A percentile compares a stretch with the other conserved stretches of the same genome.
Evolutionary conservation across 176 grass and related monocot species (phyloP).

Genomic region (Rhynchospora tenuis): DNA sequence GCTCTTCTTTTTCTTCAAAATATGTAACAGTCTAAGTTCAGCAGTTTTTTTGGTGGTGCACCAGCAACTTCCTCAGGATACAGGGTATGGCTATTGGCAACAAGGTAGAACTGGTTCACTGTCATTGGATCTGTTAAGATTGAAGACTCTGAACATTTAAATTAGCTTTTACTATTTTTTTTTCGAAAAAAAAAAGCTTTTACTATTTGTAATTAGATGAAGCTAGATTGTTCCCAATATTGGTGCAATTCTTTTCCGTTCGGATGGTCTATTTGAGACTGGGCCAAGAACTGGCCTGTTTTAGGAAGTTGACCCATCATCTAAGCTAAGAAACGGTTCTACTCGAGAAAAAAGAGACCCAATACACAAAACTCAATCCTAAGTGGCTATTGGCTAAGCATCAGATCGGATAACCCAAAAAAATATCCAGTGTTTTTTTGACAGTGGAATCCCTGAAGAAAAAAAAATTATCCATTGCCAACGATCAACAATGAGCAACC

Average conservation of each 20-base stretch:
- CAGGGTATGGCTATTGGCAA: too few relatives aligned
- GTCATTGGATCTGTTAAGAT: neutral
- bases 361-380: neutral
- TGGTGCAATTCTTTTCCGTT: too few relatives aligned
- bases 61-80: too few relatives aligned
- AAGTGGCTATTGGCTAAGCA: too few relatives aligned
- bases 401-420: neutral
- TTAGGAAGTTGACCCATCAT: neutral
- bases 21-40: too few relatives aligned
- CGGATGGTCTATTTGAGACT: neutral
- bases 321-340: too few relatives aligned
- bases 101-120: too few relatives aligned
- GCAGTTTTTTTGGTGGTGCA: too few relatives aligned
- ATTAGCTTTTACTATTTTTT: neutral
- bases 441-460: too few relatives aligned
- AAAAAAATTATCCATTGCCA: neutral
- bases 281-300: neutral
- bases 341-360: neutral
- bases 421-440: too few relatives aligned
- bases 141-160: neutral
- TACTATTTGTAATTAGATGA: neutral
- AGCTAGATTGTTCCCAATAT: neutral
- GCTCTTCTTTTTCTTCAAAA: too few relatives aligned
- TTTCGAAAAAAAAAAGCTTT: too few relatives aligned
- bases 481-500: slow-evolving; percentile 27